phyloP scores from a whole-genome alignment of 2,329 filamentous ascomycete species.

The Fusarium sp. region DNA sequence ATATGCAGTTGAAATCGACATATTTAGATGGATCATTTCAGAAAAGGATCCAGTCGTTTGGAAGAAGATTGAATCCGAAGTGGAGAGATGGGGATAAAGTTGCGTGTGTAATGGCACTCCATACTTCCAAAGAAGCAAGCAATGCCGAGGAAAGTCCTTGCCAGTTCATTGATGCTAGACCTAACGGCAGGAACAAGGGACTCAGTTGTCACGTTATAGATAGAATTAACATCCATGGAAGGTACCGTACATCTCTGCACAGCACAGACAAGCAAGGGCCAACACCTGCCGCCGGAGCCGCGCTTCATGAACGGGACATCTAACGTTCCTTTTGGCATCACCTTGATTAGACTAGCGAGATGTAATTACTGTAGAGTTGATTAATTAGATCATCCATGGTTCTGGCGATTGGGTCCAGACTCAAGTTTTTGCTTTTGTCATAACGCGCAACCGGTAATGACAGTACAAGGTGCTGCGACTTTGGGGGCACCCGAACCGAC shows the following conservation, averaged over 20 bases:
- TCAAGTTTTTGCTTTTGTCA: conserved; percentile 3
- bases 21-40: conserved; percentile 19
- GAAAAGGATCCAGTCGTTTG: background rate
- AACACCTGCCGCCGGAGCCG: conserved; percentile 44
- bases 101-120: background rate
- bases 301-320: conserved; percentile 11
- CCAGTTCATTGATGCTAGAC: background rate
- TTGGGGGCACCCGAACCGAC: conserved; percentile 10
- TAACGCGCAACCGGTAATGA: background rate
- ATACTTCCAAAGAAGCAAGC: conserved; percentile 19
- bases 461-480: conserved; percentile 20
- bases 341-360: conserved; percentile 22
- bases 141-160: conserved; percentile 32
- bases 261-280: conserved; percentile 7
- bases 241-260: background rate
- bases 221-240: conserved; percentile 2
- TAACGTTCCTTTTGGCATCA: conserved; percentile 7
- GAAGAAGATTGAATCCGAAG: background rate
- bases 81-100: conserved; percentile 7
- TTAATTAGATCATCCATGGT: conserved; percentile 27
- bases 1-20: conserved; percentile 19
- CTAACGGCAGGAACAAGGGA: conserved; percentile 18
- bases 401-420: conserved; percentile 19
- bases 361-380: conserved; percentile 1
- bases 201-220: conserved; percentile 9